These are phyloP conservation scores for Heritiera fomes DNA, from an alignment of 345 rosid species.

Conservation along the genomic window DNA sequence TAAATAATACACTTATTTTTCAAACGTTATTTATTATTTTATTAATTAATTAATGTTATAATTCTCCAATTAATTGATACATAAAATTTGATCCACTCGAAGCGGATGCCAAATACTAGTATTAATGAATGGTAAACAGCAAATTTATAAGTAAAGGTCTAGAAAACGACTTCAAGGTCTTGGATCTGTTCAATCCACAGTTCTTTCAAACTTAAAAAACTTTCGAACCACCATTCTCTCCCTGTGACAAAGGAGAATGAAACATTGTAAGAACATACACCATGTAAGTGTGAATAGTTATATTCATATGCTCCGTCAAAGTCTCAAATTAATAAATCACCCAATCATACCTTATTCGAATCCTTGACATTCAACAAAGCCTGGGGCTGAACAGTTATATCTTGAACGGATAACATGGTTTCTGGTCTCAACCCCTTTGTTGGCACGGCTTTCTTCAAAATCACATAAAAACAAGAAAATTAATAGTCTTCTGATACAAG, in stretches of 20 bases:
- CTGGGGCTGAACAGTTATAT: slow-evolving; percentile 84
- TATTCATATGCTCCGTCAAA: not conserved
- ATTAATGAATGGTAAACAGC: slow-evolving; percentile 10
- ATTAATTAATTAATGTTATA: no score
- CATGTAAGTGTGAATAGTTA: not conserved
- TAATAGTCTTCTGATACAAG: slow-evolving; percentile 14
- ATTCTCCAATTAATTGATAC: no score
- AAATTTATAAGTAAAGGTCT: not conserved
- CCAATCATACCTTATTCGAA: slow-evolving; percentile 75
- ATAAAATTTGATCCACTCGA: no score
- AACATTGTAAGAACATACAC: not conserved
- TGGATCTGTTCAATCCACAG: slow-evolving; percentile 86
- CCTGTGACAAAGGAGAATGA: slow-evolving; percentile 41
- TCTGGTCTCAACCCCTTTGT: slow-evolving; percentile 72
- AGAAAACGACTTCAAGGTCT: slow-evolving; percentile 88
- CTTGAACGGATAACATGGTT: slow-evolving; percentile 62
- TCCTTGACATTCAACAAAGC: slow-evolving; percentile 85
- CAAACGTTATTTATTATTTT: no score
- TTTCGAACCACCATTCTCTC: slow-evolving; percentile 87
- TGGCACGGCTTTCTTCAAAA: slow-evolving; percentile 65
- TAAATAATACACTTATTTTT: no score
- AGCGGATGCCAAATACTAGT: no score
- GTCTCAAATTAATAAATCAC: slow-evolving; percentile 17
- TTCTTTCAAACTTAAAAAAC: slow-evolving; percentile 82
- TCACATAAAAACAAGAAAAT: slow-evolving; percentile 23